Conservation (phyloP, 805 yeast genomes). For the Suhomyces tanzawaensis region DNA sequence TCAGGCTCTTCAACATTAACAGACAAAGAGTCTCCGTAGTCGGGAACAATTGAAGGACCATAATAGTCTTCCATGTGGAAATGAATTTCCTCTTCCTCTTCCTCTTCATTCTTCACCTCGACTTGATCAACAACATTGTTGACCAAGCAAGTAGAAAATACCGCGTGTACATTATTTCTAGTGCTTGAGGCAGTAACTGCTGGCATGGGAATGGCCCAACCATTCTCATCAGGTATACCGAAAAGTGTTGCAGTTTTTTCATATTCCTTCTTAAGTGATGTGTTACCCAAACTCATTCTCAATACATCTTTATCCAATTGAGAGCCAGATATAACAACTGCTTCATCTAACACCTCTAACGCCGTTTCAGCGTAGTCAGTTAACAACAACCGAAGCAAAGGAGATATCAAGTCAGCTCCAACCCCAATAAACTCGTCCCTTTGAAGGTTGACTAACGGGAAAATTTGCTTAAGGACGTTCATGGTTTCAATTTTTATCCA, state of each 20-base stretch:
- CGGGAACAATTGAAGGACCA: slow-evolving; percentile 26
- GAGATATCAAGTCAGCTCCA: slow-evolving; percentile 94
- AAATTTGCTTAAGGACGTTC: slow-evolving; percentile 66
- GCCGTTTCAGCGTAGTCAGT: slow-evolving; percentile 91
- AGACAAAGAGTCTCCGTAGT: slow-evolving; percentile 46
- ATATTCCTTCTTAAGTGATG: slow-evolving; percentile 72
- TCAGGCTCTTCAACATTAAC: slow-evolving; percentile 59
- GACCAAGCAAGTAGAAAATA: slow-evolving; percentile 77
- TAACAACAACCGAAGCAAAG: slow-evolving; percentile 71
- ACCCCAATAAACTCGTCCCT: slow-evolving; percentile 79
- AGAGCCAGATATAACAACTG: slow-evolving; percentile 82
- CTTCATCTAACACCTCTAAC: slow-evolving; percentile 83
- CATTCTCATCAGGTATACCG: slow-evolving; percentile 92
- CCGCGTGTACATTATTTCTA: slow-evolving; percentile 92
- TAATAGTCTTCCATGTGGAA: slow-evolving; percentile 63
- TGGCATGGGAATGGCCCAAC: slow-evolving; percentile 98
- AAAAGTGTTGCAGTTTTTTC: slow-evolving; percentile 85
- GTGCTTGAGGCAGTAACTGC: slow-evolving; percentile 85
- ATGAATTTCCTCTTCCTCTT: slow-evolving; percentile 42
- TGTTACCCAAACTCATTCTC: slow-evolving; percentile 86
- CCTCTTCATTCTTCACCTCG: slow-evolving; percentile 26
- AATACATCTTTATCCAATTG: slow-evolving; percentile 88
- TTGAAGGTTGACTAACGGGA: slow-evolving; percentile 75
- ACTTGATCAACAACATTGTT: slow-evolving; percentile 33
- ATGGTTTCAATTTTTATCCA: slow-evolving; percentile 85